phyloP scores from a whole-genome alignment of 192 early-diverging fungal genomes.

The Ramicandelaber brevisporus region DNA sequence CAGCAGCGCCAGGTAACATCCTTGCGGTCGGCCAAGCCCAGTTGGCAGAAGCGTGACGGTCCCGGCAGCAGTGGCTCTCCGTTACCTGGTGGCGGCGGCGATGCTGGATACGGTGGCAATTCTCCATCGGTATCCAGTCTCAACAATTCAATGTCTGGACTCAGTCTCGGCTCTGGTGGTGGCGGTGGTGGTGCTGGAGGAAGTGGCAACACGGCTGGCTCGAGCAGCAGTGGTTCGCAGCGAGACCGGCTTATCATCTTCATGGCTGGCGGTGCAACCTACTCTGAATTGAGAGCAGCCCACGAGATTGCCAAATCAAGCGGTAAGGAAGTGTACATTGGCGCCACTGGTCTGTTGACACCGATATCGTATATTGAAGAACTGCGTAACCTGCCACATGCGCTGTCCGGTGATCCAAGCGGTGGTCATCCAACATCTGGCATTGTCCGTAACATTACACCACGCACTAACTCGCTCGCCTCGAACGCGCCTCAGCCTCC shows the following conservation, averaged over 20 bases:
- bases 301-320: conserved; percentile 13
- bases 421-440: no score
- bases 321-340: conserved; percentile 16
- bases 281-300: conserved; percentile 17
- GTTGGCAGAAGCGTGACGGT: not conserved
- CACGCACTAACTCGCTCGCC: no score
- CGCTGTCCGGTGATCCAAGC: no score
- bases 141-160: not conserved
- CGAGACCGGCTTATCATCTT: conserved; percentile 14
- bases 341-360: conserved; percentile 14
- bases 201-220: conserved; percentile 9
- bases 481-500: no score
- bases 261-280: conserved; percentile 17
- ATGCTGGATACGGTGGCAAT: no score
- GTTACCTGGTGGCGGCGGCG: no score
- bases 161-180: not conserved
- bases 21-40: not conserved
- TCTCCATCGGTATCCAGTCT: not conserved
- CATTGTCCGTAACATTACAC: no score
- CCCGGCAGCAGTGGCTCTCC: no score
- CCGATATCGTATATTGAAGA: conserved; percentile 16
- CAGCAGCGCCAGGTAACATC: not conserved
- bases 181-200: not conserved
- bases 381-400: no score
- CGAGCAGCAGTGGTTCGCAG: conserved; percentile 8